Evolutionary conservation across 768 basidiomycete genomes (phyloP), one percentile per base, ranked within the genome.

Genomic region (Neoboletus magnificus): DNA sequence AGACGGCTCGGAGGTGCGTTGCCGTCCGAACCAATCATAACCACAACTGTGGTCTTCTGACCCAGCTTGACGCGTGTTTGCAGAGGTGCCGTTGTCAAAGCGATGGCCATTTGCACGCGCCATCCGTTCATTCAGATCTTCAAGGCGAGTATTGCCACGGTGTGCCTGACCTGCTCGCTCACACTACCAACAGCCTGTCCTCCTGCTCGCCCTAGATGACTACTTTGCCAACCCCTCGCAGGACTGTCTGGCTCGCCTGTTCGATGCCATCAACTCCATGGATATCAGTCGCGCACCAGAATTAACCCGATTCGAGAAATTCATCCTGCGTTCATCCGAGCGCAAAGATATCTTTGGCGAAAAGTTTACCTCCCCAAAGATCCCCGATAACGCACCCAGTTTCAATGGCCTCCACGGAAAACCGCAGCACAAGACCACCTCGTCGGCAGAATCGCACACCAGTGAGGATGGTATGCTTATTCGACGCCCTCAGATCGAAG

Each of bases 71-170:
- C 37, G 22, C 22, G 42, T 48, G 44, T 40, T 40, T 49, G 35
- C 61, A 95, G 95, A 75, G 95, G 95, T 50, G 95, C 95, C 0
- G 83, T 90, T 57, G 93, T 97, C 55, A 91, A 97, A 73, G 94
- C 95, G 2, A 81, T 98, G 74, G 95, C 95, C 23, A 90, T 98
- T 58, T 94, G 91, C 67, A 95, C 93, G 1, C 84, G 87, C 33
- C 89, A 94, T 72, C 93, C 95, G 0, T 97, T 89, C 70, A 93
- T 98, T 55, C 93, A 97, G 64, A 91, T 97, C 62, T 97, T 93
- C 82, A 94, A 96, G 81, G 93, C 87, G 54, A 58, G 77, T 61
- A 3, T 29, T 33, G 13, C 45, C 32, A 22, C 50, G 12, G 25
- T 48, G 8, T 23, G 41, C 32, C 32, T 15, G 36, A 11, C 33